Evolutionary conservation across 2,329 filamentous ascomycete genomes (phyloP), one percentile per base, ranked within the genome.

Genomic region (Chrysosporium keratinophilum): DNA sequence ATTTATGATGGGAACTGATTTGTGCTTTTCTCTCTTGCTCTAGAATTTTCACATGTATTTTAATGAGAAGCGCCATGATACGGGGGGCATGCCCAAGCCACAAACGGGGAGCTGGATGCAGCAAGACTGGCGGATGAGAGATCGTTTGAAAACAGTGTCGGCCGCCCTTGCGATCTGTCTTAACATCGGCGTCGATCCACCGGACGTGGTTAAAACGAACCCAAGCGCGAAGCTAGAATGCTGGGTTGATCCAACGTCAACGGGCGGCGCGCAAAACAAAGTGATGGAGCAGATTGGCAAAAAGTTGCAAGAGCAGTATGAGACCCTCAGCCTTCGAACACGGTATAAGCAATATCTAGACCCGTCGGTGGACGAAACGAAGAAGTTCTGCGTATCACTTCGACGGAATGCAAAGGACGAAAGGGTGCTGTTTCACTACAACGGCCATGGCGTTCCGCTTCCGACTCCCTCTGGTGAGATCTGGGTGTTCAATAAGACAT

Each of bases 41-140:
- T 70, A 95, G 86, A 94, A 88, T 61, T 98, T 95, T 82, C 97
- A 95, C 75, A 97, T 97, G 91, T 98, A 98, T 72, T 98, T 87
- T 70, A 96, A 91, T 59, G 93, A 98, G 71, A 97, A 97, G 71
- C 85, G 91, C 51, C 93, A 98, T 71, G 93, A 97, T 68, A 93
- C 88, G 19, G 91, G 88, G 35, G 93, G 89, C 19, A 88, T 90
- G 61, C 88, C 89, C 14, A 88, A 89, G 66, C 72, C 74, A 55
- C 73, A 75, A 17, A 67, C 67, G 19, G 73, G 73, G 54, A 73
- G 70, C 59, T 78, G 81, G 50, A 78, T 95, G 5, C 72, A 66
- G 49, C 87, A 95, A 66, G 93, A 97, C 68, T 98, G 93, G 93
- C 85, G 93, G 55, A 96, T 97, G 87, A 84, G 89, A 61, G 93